These are phyloP conservation scores for Podaxis pistillaris DNA, from an alignment of 768 basidiomycete species.

Conservation along the genomic window DNA sequence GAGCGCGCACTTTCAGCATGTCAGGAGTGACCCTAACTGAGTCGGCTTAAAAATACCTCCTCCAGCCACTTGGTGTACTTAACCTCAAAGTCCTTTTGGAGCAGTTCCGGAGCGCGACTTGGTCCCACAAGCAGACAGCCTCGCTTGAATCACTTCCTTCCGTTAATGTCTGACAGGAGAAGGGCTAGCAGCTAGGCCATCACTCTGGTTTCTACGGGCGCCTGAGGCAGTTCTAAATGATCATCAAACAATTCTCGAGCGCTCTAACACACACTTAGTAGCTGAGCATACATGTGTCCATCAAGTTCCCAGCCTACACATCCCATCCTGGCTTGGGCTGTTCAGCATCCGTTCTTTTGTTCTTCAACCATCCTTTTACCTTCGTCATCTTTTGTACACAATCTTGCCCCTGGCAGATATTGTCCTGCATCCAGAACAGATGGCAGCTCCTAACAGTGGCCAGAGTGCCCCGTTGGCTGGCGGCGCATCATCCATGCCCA, in stretches of 20 bases:
- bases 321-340: background rate
- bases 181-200: background rate
- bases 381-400: background rate
- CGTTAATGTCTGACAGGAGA: background rate
- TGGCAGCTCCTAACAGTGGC: background rate
- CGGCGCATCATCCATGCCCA: constrained; percentile 2
- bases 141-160: background rate
- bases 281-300: background rate
- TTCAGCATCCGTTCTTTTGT: background rate
- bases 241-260: background rate
- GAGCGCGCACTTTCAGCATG: too few species aligned
- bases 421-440: background rate
- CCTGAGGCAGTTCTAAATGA: background rate
- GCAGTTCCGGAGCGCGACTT: too few species aligned
- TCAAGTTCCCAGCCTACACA: background rate
- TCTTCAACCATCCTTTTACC: background rate
- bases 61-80: background rate
- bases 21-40: too few species aligned
- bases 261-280: background rate
- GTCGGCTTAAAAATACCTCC: too few species aligned
- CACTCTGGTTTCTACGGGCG: background rate
- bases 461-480: background rate
- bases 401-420: background rate
- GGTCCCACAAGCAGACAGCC: background rate
- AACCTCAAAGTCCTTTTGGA: background rate